phyloP scores from a whole-genome alignment of 2,329 filamentous ascomycete genomes.

The Sporothrix globosa region DNA sequence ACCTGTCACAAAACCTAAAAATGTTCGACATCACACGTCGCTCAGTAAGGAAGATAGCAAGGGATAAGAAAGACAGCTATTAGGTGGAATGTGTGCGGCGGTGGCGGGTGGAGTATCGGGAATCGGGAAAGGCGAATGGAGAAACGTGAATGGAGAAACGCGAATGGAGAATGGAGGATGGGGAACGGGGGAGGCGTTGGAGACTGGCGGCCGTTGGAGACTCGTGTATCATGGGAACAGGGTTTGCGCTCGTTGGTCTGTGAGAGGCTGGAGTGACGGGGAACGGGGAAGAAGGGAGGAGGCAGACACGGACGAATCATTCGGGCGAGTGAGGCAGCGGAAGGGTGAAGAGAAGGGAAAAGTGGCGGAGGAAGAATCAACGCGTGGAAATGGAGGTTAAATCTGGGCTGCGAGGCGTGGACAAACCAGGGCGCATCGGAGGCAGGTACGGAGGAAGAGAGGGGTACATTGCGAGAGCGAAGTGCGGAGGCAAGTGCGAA shows the following conservation, averaged over 20 bases:
- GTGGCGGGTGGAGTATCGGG: neutral
- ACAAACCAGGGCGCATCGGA: neutral
- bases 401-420: neutral
- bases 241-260: neutral
- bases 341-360: neutral
- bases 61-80: too few relatives aligned
- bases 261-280: constrained; percentile 13
- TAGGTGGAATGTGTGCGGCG: constrained; percentile 2
- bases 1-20: constrained; percentile 13
- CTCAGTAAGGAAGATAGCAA: neutral
- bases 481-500: constrained; percentile 3
- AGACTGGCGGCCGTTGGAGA: neutral
- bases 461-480: neutral
- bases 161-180: neutral
- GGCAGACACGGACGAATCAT: neutral
- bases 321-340: neutral
- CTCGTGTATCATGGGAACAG: neutral
- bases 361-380: constrained; percentile 24
- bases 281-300: neutral
- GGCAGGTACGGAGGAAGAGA: neutral
- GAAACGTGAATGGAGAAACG: neutral
- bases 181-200: constrained; percentile 8
- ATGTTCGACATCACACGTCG: neutral
- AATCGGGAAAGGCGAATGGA: neutral
- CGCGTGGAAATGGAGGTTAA: neutral